Evolutionary conservation across 345 rosid genomes (phyloP).

Genomic region (Pistacia vera): DNA sequence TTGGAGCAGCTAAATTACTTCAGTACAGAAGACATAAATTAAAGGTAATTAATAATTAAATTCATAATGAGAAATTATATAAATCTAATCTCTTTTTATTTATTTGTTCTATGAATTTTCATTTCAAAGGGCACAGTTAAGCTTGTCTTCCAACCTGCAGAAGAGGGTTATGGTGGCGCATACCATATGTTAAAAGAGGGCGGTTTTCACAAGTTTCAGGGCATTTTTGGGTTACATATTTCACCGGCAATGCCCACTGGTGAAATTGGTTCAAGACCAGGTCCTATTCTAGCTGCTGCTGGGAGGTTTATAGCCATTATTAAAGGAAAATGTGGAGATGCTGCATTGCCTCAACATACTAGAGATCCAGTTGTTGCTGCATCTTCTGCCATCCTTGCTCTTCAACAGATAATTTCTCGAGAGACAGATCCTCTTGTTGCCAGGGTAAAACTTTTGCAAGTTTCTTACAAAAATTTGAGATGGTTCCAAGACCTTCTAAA

Average conservation of each 20-base stretch:
- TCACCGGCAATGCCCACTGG: conserved; percentile 41
- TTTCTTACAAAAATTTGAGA: too few species aligned
- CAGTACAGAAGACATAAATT: conserved; percentile 25
- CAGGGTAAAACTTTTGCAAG: conserved; percentile 25
- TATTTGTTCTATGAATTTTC: not conserved
- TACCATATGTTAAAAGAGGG: conserved; percentile 56
- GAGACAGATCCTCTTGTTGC: conserved; percentile 62
- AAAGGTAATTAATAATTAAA: conserved; percentile 30
- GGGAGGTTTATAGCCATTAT: conserved; percentile 42
- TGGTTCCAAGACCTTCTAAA: too few species aligned
- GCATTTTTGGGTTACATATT: conserved; percentile 55
- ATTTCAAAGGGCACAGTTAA: conserved; percentile 46
- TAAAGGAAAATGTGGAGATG: conserved; percentile 53
- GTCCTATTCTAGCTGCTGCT: conserved; percentile 50
- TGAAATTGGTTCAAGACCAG: conserved; percentile 50
- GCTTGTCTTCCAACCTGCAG: conserved; percentile 72
- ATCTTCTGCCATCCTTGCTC: conserved; percentile 45
- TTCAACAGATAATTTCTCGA: conserved; percentile 59
- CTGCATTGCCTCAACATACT: conserved; percentile 43
- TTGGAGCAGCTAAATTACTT: conserved; percentile 60
- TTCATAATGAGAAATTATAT: not conserved
- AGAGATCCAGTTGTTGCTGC: conserved; percentile 51
- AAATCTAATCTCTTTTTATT: not conserved
- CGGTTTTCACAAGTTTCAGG: conserved; percentile 46
- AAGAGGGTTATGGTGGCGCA: conserved; percentile 56